Evolutionary conservation across 129 eudicot genomes (phyloP).

Genomic region (Flaveria brownii): DNA sequence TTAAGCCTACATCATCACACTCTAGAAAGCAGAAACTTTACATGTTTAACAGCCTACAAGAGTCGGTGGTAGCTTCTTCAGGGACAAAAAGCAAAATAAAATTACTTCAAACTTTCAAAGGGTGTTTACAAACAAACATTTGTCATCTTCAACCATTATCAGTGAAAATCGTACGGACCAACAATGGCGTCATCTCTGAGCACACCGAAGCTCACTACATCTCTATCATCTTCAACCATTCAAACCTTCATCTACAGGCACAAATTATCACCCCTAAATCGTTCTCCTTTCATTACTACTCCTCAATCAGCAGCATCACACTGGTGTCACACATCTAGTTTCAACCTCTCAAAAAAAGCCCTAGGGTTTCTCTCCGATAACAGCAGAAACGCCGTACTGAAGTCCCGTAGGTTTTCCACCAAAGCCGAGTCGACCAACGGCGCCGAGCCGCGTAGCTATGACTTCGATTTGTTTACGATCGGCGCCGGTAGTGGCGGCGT

Average conservation of each 20-base stretch:
- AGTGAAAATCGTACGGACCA: not conserved
- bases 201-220: slow-evolving; percentile 60
- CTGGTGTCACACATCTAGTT: slow-evolving; percentile 7
- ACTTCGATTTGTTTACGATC: slow-evolving; percentile 84
- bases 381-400: slow-evolving; percentile 25
- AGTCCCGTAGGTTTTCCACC: slow-evolving; percentile 46
- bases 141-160: slow-evolving; percentile 5
- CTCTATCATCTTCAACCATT: slow-evolving; percentile 48
- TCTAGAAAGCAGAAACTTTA: no score
- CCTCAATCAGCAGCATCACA: slow-evolving; percentile 32
- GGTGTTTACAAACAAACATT: not conserved
- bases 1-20: no score
- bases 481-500: slow-evolving; percentile 99
- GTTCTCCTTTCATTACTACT: slow-evolving; percentile 33
- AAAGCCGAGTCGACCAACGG: slow-evolving; percentile 66
- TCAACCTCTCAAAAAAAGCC: slow-evolving; percentile 35
- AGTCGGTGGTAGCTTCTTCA: no score
- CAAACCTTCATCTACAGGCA: slow-evolving; percentile 36
- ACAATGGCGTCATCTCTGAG: slow-evolving; percentile 62
- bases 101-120: not conserved
- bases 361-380: slow-evolving; percentile 30
- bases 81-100: no score
- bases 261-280: slow-evolving; percentile 31
- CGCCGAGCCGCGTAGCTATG: slow-evolving; percentile 64
- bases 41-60: no score